Base-by-base conservation (phyloP, 2,329 filamentous ascomycete genomes). In the Penicillium capsulatum region DNA sequence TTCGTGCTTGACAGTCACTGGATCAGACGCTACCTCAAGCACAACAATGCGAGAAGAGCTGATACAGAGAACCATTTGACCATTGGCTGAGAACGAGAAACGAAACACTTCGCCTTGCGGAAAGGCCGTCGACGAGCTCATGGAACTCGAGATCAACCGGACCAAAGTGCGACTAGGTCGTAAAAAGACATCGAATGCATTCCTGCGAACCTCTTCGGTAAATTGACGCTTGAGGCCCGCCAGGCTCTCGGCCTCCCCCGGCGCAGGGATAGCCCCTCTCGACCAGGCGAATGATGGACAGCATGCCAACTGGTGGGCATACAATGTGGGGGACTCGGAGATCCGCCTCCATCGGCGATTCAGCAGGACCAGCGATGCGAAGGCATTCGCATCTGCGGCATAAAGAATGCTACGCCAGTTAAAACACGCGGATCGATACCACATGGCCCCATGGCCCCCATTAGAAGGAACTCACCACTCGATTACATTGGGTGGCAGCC, bases 1-100 rank as follows among this genome's bases (percentile, higher is more conserved):
- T 62, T 94, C 87, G 48, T 88, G 77, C 58, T 77, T 78, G 20
- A 91, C 83, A 10, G 71, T 68, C 13, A 88, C 67, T 4, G 76
- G 70, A 26, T 77, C 65, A 1, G 71, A 71, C 15, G 76, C 74
- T 3, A 86, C 71, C 58, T 91, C 82, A 36, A 94, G 70, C 22
- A 94, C 77, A 54, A 90, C 84, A 49, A 94, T 86, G 41, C 88
- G 76, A 9, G 87, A 90, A 26, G 88, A 94, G 63, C 87, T 94
- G 62, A 89, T 86, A 36, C 85, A 87, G 28, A 94, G 75, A 19
- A 94, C 67, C 52, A 83, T 79, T 50, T 83, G 80, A 2, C 86
- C 87, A 38, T 76, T 79, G 4, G 86, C 80, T 2, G 88, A 94
- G 43, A 87, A 79, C 47, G 78, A 81, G 63, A 94, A 94, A 38